phyloP scores from a whole-genome alignment of 805 yeast genomes.

The Yarrowia sp. region DNA sequence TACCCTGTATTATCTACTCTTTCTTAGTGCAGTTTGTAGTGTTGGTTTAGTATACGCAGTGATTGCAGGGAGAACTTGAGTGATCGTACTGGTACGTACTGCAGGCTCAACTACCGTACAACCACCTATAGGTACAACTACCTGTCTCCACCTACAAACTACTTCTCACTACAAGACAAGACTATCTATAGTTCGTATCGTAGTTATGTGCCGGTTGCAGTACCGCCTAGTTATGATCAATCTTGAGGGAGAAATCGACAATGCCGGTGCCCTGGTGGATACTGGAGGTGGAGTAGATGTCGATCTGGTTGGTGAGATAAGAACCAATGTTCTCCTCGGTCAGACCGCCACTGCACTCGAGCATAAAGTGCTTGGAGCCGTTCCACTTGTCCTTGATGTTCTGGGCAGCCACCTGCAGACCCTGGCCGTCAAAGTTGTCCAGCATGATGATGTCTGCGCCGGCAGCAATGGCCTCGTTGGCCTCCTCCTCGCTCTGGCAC shows the following conservation, averaged over 20 bases:
- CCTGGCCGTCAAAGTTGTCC: constrained; percentile 75
- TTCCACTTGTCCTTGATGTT: constrained; percentile 57
- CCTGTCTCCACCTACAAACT: too few species aligned
- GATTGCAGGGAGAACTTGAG: too few species aligned
- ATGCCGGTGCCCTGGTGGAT: constrained; percentile 88
- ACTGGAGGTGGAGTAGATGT: constrained; percentile 84
- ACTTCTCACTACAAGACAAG: too few species aligned
- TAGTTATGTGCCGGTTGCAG: too few species aligned
- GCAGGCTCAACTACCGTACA: too few species aligned
- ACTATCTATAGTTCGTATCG: too few species aligned
- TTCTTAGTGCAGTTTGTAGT: too few species aligned
- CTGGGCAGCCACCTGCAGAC: constrained; percentile 60
- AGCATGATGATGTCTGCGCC: constrained; percentile 96
- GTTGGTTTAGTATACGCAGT: too few species aligned
- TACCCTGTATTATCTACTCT: too few species aligned
- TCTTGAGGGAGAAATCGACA: constrained; percentile 81
- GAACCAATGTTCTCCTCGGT: constrained; percentile 60
- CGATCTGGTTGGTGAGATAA: constrained; percentile 74
- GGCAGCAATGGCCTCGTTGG: constrained; percentile 86
- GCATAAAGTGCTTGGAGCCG: constrained; percentile 49
- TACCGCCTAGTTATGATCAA: constrained; percentile 44
- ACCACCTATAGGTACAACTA: too few species aligned
- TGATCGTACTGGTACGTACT: too few species aligned
- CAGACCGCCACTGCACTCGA: constrained; percentile 93
- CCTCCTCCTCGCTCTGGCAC: constrained; percentile 79